Percentiles rank a stretch among this genome's conserved stretches.
phyloP scores from a whole-genome alignment of 352 stramenopile genomes.

The Pythium folliculosum region DNA sequence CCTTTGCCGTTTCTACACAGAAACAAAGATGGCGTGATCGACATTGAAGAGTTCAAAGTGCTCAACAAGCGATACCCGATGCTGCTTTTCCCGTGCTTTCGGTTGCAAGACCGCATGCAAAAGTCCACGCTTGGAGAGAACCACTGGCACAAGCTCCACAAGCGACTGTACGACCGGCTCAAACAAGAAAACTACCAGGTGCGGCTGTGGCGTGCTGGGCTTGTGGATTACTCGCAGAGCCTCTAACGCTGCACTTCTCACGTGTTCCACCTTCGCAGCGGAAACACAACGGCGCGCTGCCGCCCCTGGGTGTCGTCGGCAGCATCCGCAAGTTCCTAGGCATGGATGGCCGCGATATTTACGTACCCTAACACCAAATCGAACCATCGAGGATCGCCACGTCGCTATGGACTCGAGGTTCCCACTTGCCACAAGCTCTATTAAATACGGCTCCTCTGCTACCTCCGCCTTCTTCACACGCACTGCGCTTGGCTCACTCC shows the following conservation, averaged over 20 bases:
- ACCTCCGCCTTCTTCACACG: background rate
- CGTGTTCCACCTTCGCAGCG: constrained; percentile 27
- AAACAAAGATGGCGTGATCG: constrained; percentile 91
- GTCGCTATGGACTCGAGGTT: background rate
- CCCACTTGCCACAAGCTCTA: background rate
- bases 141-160: constrained; percentile 82
- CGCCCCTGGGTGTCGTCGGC: constrained; percentile 49
- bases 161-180: constrained; percentile 69
- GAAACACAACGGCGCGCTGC: constrained; percentile 69
- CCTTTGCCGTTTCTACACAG: constrained; percentile 13
- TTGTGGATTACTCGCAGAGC: too few relatives aligned
- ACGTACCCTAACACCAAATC: constrained; percentile 43
- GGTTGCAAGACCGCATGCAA: constrained; percentile 92
- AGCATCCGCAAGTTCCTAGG: constrained; percentile 75
- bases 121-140: constrained; percentile 81
- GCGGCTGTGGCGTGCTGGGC: background rate
- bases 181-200: constrained; percentile 67
- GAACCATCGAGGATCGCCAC: background rate
- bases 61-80: constrained; percentile 92
- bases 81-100: constrained; percentile 92
- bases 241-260: background rate
- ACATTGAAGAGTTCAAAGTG: constrained; percentile 92
- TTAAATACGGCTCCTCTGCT: constrained; percentile 3
- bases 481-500: background rate
- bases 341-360: constrained; percentile 57